A percentile compares a stretch with the other conserved stretches of the same genome.
Conservation (phyloP, 768 basidiomycete genomes). For the Collybiopsis confluens region DNA sequence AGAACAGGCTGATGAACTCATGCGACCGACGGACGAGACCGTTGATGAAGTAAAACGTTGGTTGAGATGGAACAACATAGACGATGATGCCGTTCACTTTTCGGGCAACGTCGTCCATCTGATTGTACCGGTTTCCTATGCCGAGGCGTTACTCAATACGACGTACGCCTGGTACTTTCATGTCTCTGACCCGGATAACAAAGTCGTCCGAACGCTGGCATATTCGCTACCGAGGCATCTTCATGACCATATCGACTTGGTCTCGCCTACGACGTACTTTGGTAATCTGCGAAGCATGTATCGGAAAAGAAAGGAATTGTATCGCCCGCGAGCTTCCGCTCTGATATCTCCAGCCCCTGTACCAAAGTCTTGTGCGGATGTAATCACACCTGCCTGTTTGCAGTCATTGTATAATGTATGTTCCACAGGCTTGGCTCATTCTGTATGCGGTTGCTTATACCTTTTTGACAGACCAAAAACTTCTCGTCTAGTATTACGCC, state of each 20-base stretch:
- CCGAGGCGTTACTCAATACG: conserved; percentile 45
- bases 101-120: conserved; percentile 43
- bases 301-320: neutral
- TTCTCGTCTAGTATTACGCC: conserved; percentile 25
- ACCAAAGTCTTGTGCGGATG: conserved; percentile 20
- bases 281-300: conserved; percentile 25
- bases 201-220: conserved; percentile 33
- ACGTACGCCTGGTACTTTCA: conserved; percentile 18
- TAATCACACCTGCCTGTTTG: conserved; percentile 29
- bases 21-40: conserved; percentile 34
- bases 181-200: conserved; percentile 38
- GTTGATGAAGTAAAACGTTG: conserved; percentile 36
- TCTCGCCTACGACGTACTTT: conserved; percentile 47
- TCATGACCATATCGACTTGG: conserved; percentile 39
- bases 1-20: conserved; percentile 36
- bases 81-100: neutral
- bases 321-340: neutral
- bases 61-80: conserved; percentile 38
- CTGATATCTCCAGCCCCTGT: conserved; percentile 16
- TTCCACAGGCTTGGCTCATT: neutral
- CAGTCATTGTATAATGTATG: conserved; percentile 27
- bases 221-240: conserved; percentile 43
- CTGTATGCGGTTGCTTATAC: neutral
- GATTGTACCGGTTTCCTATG: conserved; percentile 34
- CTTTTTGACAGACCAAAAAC: conserved; percentile 10